Conservation (phyloP, 352 stramenopile genomes). For the Phytophthora brassicae region DNA sequence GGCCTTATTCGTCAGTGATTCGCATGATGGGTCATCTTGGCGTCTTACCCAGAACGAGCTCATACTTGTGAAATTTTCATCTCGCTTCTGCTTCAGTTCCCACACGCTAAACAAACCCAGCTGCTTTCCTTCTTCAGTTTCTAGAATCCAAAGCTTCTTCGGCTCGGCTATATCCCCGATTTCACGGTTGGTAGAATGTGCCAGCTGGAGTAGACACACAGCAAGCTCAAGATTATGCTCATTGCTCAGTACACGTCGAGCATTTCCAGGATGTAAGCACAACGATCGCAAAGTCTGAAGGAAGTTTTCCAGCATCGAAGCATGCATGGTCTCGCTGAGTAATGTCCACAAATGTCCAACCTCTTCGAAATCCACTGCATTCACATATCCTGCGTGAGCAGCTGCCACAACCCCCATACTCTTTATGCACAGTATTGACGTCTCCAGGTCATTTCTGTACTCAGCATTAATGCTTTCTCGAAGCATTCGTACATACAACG, state of each 20-base stretch:
- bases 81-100: slow-evolving; percentile 48
- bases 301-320: slow-evolving; percentile 52
- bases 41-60: slow-evolving; percentile 35
- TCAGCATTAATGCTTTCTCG: slow-evolving; percentile 78
- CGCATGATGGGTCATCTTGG: slow-evolving; percentile 37
- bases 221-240: slow-evolving; percentile 48
- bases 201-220: slow-evolving; percentile 67
- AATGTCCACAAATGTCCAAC: slow-evolving; percentile 65
- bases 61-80: slow-evolving; percentile 31
- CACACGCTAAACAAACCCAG: slow-evolving; percentile 45
- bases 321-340: slow-evolving; percentile 66
- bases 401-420: slow-evolving; percentile 63
- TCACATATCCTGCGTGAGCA: slow-evolving; percentile 41
- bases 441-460: slow-evolving; percentile 61
- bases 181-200: slow-evolving; percentile 46
- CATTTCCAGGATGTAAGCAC: slow-evolving; percentile 50
- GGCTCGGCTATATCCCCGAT: slow-evolving; percentile 16
- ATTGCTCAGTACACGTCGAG: slow-evolving; percentile 47
- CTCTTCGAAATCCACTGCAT: slow-evolving; percentile 64
- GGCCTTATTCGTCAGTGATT: slow-evolving; percentile 25
- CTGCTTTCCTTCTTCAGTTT: slow-evolving; percentile 31
- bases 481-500: slow-evolving; percentile 74
- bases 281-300: slow-evolving; percentile 63
- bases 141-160: slow-evolving; percentile 57
- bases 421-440: slow-evolving; percentile 63